These are phyloP conservation scores for Beauveria medogensis DNA, from an alignment of 2,329 filamentous ascomycete genomes.

Conservation along the genomic window DNA sequence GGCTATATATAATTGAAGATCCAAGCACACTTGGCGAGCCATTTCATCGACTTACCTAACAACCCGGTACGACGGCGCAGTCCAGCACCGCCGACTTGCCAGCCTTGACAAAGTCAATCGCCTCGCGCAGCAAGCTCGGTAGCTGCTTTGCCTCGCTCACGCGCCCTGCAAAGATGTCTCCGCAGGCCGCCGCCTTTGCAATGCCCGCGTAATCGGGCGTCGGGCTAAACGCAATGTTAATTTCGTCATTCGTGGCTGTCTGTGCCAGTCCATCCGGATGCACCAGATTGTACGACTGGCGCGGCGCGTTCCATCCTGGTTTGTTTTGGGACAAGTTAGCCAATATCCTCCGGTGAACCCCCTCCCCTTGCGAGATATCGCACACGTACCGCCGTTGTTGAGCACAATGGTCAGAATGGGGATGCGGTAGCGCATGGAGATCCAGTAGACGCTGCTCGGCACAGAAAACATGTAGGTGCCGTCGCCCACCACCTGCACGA, in stretches of 20 bases:
- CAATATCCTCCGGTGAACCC: too few relatives aligned
- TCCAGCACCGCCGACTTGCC: slow-evolving; percentile 47
- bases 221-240: slow-evolving; percentile 53
- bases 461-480: slow-evolving; percentile 50
- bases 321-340: slow-evolving; percentile 10
- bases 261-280: slow-evolving; percentile 50
- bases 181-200: slow-evolving; percentile 50
- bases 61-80: slow-evolving; percentile 28
- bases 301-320: slow-evolving; percentile 47
- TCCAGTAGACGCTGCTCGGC: slow-evolving; percentile 49
- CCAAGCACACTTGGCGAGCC: too few relatives aligned
- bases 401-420: slow-evolving; percentile 47
- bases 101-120: slow-evolving; percentile 41
- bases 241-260: slow-evolving; percentile 50
- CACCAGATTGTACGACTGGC: slow-evolving; percentile 47
- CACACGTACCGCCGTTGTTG: slow-evolving; percentile 43
- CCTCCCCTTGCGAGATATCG: not conserved
- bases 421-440: slow-evolving; percentile 44
- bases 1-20: too few relatives aligned
- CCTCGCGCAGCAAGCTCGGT: slow-evolving; percentile 38
- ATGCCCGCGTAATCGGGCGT: slow-evolving; percentile 52
- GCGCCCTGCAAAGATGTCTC: slow-evolving; percentile 41
- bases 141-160: slow-evolving; percentile 40
- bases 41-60: not conserved
- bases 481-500: slow-evolving; percentile 49